Evolutionary conservation across 2,329 filamentous ascomycete species (phyloP), one percentile per base, ranked within the genome.

Genomic region (Hymenoscyphus occultus): DNA sequence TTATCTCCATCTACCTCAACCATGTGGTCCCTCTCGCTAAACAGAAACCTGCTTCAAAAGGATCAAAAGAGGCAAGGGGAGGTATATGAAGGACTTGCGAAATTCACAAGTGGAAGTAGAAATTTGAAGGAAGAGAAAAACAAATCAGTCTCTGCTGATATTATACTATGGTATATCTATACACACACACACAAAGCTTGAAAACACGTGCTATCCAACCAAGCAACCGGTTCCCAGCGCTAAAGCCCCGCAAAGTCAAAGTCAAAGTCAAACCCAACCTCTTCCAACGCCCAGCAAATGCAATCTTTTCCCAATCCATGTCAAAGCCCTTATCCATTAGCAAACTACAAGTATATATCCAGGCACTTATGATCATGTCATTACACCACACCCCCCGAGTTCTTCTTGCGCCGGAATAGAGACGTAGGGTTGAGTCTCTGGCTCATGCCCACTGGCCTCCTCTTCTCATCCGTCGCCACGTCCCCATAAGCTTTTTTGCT

Each of bases 401-500:
- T 54, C 48, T 54, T 54, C 19, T 54, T 54, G n/a, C 48, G n/a
- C 19, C 48, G 7, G 19, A 54, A 54, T 54, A 54, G 22, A 7
- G 48, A 22, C 19, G 48, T 54, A 3, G 56, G 12, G 14, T 57
- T 57, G n/a, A 57, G n/a, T 32, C 28, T 65, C 22, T 39, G 65
- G 40, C 57, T 59, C 12, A 39, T 19, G 3, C 45, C 56, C 31
- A 48, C 32, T n/a, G 61, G 59, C 45, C 54, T 69, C 62, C 66
- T 65, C 66, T 68, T 68, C 60, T 69, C 65, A 62, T 68, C 67
- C 16, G 54, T 59, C 2, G 12, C 61, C n/a, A 31, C 65, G 62
- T 70, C 67, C 1, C 65, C 59, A 65, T 72, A 75, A 7, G 73
- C 74, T 51, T 67, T 71, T 59, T 59, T 65, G 54, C 70, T 71